Base-by-base conservation (phyloP, 2,329 filamentous ascomycete genomes). In the Cercospora brassicicola region DNA sequence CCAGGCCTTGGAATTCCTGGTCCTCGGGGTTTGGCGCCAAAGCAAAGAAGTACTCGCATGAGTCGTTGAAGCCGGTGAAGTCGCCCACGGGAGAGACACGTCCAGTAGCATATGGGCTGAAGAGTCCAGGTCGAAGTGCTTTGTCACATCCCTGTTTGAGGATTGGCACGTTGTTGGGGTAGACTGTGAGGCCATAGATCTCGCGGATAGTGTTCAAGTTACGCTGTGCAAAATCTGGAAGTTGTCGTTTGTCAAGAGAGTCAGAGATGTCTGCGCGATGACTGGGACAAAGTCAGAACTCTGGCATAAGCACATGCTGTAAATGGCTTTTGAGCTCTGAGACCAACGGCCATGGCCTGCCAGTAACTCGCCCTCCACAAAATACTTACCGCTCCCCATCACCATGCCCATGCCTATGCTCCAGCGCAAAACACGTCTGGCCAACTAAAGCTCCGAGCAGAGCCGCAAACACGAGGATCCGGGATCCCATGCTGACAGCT, bases 31-130 rank as follows among this genome's bases (percentile, higher is more conserved):
- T 53, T 0, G 80, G 80, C 1, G 82, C 76, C 5, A 83, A 74
- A 3, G 79, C 80, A 66, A 83, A 83, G 70, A 83, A 83, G 71
- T 82, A 82, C 73, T 83, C 81, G 63, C 81, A 80, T 18, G 78
- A 80, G 60, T 82, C 79, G 30, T 80, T 76, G 65, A 82, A 82
- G 11, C 78, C 78, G 4, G 73, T 74, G 69, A 83, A 83, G 36
- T 81, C 79, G 64, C 82, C 82, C 4, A 83, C 73, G 1, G 82
- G 81, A 5, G 78, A 76, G 56, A 83, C 78, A 1, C 81, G 76
- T 9, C 82, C 82, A 1, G 74, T 75, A 4, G 80, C 79, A 15
- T 81, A 69, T 7, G 75, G 63, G 64, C 72, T 75, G 73, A 83
- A 83, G 51, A 84, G 77, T 1, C 79, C 78, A 3, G 75, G 66